Base-by-base conservation (phyloP, 2,329 filamentous ascomycete genomes). In the Fusarium metavorans region DNA sequence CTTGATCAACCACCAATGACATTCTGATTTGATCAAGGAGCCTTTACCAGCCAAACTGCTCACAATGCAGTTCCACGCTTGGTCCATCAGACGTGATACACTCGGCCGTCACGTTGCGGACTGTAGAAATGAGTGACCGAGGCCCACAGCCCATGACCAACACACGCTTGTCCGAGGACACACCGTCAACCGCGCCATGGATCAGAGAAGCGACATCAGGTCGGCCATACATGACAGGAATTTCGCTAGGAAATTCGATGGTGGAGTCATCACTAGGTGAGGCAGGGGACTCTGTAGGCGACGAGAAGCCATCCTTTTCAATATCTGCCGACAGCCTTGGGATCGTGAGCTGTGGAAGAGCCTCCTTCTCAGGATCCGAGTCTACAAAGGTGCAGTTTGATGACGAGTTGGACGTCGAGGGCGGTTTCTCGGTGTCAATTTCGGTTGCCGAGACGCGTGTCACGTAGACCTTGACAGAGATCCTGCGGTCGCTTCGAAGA, bases 121-220 rank as follows among this genome's bases (percentile, higher is more conserved):
- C 83, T 27, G 80, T 73, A 25, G 79, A 77, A 82, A 86, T 86
- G 59, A 88, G 76, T 6, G 78, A 77, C 5, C 80, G 80, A 1
- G 87, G 86, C 1, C 87, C 87, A 79, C 87, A 89, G 11, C 84
- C 85, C 70, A 86, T 82, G 64, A 88, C 79, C 41, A 85, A 76
- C 45, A 86, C 81, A 2, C 83, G 81, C 63, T 84, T 78, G 23
- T 80, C 72, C 13, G 74, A 63, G 2, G 76, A 69, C 0, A 80
- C 77, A 6, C 71, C 76, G 1, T 76, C 72, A 5, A 87, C 72
- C 0, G 79, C 76, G 16, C 77, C 72, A 2, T 75, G 78, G 9
- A 88, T 80, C 14, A 88, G 70, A 0, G 62, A 69, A 1, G 72
- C 64, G 4, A 87, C 73, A 57, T 87, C 79, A 1, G 86, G 86